A percentile compares a stretch with the other conserved stretches of the same genome.
These are phyloP conservation scores for Arthrobotrys sphaeroides DNA, from an alignment of 2,329 filamentous ascomycete genomes.

Conservation along the genomic window DNA sequence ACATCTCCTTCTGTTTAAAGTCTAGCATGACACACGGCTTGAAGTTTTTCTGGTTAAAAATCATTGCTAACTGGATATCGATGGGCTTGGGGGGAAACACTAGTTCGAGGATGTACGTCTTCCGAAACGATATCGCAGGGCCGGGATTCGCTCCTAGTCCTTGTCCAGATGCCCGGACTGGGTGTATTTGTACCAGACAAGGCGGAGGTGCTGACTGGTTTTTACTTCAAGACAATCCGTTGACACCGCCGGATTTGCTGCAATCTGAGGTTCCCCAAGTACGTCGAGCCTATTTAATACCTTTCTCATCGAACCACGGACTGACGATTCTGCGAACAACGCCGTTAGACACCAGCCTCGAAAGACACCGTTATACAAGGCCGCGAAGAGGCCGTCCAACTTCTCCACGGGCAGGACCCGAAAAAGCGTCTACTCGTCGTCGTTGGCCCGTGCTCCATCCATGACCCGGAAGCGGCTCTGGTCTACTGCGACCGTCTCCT, in stretches of 20 bases:
- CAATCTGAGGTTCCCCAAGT: constrained; percentile 83
- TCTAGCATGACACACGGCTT: neutral
- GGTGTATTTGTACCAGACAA: constrained; percentile 53
- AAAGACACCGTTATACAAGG: constrained; percentile 69
- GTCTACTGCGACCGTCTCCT: constrained; percentile 87
- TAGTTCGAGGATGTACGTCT: constrained; percentile 58
- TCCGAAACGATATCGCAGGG: constrained; percentile 6
- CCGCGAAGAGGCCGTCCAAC: constrained; percentile 72
- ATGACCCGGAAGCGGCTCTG: constrained; percentile 86
- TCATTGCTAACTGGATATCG: constrained; percentile 27
- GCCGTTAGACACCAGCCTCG: constrained; percentile 59
- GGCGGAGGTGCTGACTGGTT: constrained; percentile 41
- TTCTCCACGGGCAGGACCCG: constrained; percentile 73
- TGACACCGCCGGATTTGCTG: constrained; percentile 91
- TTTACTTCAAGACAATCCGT: constrained; percentile 72
- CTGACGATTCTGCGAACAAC: neutral
- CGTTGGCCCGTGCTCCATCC: constrained; percentile 94
- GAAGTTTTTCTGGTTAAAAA: constrained; percentile 55
- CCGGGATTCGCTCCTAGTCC: constrained; percentile 21
- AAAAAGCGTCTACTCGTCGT: constrained; percentile 89
- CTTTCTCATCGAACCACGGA: neutral
- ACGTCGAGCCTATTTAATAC: neutral
- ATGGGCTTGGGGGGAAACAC: neutral
- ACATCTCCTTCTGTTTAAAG: neutral
- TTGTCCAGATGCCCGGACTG: constrained; percentile 38